phyloP scores from a whole-genome alignment of 495 filamentous ascomycete species.

The Tuber umbilicatum region DNA sequence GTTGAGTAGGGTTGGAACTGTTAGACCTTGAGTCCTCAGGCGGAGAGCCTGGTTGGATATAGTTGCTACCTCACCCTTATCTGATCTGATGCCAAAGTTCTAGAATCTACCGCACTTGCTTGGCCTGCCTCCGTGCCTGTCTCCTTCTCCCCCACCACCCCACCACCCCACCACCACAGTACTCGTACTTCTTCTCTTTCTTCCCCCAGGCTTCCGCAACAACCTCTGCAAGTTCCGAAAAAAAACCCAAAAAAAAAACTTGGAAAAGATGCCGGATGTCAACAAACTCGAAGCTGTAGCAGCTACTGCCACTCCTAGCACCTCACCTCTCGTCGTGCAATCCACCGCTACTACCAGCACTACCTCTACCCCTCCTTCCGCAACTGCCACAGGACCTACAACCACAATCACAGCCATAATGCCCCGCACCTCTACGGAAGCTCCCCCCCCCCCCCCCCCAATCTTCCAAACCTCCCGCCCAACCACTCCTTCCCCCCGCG shows the following conservation, averaged over 20 bases:
- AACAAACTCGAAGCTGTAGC: conserved; percentile 24
- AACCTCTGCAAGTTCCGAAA: not conserved
- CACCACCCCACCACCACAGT: not conserved
- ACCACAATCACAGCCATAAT: not conserved
- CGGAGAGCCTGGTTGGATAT: not conserved
- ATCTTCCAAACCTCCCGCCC: conserved; percentile 23
- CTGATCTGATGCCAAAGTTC: not conserved
- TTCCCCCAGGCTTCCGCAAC: not conserved
- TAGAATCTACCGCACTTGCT: not conserved
- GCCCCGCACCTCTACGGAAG: not conserved
- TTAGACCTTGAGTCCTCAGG: not conserved
- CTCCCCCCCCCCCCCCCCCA: conserved; percentile 14
- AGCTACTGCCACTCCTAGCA: conserved; percentile 8
- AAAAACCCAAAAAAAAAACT: not conserved
- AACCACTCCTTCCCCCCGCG: conserved; percentile 28
- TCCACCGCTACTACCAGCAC: not conserved
- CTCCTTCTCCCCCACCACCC: not conserved
- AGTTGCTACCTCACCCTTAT: not conserved
- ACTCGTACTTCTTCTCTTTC: conserved; percentile 6
- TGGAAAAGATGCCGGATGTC: conserved; percentile 30
- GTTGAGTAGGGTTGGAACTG: not conserved
- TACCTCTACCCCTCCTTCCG: not conserved
- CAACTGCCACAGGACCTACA: not conserved
- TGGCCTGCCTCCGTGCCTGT: not conserved
- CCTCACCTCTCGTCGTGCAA: conserved; percentile 6